Evolutionary conservation across 441 rosid species (phyloP).

Genomic region (Corymbia calophylla): DNA sequence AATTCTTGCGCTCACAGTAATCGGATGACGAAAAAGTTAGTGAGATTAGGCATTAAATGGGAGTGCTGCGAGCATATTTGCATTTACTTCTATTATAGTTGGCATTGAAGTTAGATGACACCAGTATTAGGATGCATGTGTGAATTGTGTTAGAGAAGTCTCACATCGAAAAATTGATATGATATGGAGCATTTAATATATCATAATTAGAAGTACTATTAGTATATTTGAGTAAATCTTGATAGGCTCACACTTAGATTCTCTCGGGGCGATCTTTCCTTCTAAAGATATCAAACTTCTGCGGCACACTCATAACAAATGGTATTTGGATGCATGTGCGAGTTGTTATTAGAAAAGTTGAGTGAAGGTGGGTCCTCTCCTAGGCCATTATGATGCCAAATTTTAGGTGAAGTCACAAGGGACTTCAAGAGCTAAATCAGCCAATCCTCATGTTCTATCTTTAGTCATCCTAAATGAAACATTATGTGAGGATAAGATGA

Average conservation of each 20-base stretch:
- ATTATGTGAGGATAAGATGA: not conserved
- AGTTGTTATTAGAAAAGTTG: too few species aligned
- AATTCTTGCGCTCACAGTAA: not conserved
- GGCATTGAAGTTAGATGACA: not conserved
- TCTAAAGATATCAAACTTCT: too few species aligned
- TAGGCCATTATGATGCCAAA: not conserved
- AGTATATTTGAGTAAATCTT: not conserved
- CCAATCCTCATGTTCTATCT: not conserved
- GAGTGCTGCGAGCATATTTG: not conserved
- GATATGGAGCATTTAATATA: too few species aligned
- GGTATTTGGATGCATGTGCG: too few species aligned
- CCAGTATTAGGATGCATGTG: not conserved
- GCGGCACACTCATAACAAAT: too few species aligned
- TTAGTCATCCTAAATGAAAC: not conserved
- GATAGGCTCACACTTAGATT: not conserved
- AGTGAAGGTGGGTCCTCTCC: too few species aligned
- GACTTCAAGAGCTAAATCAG: not conserved
- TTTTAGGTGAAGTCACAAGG: not conserved
- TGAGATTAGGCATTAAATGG: not conserved
- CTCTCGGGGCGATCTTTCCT: not conserved
- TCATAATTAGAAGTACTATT: too few species aligned
- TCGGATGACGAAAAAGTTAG: not conserved
- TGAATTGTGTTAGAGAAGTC: not conserved
- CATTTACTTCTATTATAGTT: not conserved
- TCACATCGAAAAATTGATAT: too few species aligned